Conservation (phyloP, 1,284 basidiomycete genomes). For the Marasmius sp. region DNA sequence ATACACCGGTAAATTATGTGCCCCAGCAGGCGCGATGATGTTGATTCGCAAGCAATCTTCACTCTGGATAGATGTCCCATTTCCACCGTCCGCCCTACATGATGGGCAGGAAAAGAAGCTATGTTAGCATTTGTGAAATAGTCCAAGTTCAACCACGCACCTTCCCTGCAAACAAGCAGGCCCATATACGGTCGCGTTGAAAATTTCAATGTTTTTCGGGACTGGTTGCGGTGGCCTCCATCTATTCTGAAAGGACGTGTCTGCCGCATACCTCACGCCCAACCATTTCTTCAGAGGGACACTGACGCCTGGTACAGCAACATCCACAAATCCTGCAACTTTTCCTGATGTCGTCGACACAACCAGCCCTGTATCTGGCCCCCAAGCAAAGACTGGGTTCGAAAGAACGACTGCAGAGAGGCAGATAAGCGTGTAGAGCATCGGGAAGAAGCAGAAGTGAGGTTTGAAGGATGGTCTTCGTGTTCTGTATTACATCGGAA, state of each 20-base stretch:
- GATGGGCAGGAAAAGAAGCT: neutral
- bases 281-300: conserved; percentile 37
- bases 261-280: conserved; percentile 37
- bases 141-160: conserved; percentile 12
- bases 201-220: conserved; percentile 15
- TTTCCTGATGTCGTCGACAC: conserved; percentile 30
- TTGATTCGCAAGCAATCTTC: conserved; percentile 44
- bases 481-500: too few species aligned
- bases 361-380: neutral
- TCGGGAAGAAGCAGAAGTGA: too few species aligned
- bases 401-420: too few species aligned
- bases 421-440: too few species aligned
- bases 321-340: conserved; percentile 36
- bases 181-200: conserved; percentile 38
- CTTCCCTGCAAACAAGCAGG: conserved; percentile 43
- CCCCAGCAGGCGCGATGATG: conserved; percentile 36
- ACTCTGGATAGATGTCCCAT: conserved; percentile 40
- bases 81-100: conserved; percentile 34
- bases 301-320: conserved; percentile 26
- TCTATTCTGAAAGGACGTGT: conserved; percentile 38
- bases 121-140: neutral
- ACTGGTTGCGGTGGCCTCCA: conserved; percentile 39
- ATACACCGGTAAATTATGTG: conserved; percentile 37
- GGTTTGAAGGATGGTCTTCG: too few species aligned
- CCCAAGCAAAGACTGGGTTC: too few species aligned